phyloP scores from a whole-genome alignment of 2,329 filamentous ascomycete genomes.

The Fusarium heterosporum region DNA sequence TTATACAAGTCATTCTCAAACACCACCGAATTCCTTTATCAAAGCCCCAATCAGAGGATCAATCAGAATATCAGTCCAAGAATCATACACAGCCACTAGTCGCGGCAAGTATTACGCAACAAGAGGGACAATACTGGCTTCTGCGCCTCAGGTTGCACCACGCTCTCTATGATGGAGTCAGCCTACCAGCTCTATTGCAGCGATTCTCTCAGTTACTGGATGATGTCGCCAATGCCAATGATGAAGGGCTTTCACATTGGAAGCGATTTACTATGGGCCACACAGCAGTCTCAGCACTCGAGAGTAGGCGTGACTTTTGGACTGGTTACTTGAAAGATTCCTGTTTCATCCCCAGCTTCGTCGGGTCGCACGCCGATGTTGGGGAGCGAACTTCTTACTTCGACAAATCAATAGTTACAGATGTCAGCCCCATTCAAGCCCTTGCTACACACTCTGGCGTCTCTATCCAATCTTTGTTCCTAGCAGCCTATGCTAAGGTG shows the following conservation, averaged over 20 bases:
- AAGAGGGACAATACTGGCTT: slow-evolving; percentile 39
- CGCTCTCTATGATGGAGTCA: slow-evolving; percentile 88
- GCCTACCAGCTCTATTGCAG: slow-evolving; percentile 72
- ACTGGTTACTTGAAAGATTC: slow-evolving; percentile 51
- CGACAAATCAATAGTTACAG: slow-evolving; percentile 58
- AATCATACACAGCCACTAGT: slow-evolving; percentile 25
- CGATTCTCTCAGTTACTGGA: slow-evolving; percentile 37
- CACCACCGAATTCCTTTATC: slow-evolving; percentile 20
- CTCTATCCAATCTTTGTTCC: slow-evolving; percentile 78
- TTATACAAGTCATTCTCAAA: slow-evolving; percentile 72
- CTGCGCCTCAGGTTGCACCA: slow-evolving; percentile 79
- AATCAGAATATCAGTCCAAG: neutral
- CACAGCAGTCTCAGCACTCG: slow-evolving; percentile 2
- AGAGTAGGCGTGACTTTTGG: slow-evolving; percentile 56
- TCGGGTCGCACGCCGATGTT: slow-evolving; percentile 1
- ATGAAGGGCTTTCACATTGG: slow-evolving; percentile 45
- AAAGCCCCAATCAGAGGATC: neutral
- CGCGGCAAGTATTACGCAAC: slow-evolving; percentile 14
- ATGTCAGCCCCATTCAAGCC: slow-evolving; percentile 49
- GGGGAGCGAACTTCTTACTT: slow-evolving; percentile 52
- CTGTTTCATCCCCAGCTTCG: neutral
- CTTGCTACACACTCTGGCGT: slow-evolving; percentile 65
- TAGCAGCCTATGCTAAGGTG: slow-evolving; percentile 74
- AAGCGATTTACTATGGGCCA: slow-evolving; percentile 35
- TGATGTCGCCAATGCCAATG: neutral